A percentile compares a stretch with the other conserved stretches of the same genome.
phyloP scores from a whole-genome alignment of 345 rosid genomes.

The Clausena lansium region DNA sequence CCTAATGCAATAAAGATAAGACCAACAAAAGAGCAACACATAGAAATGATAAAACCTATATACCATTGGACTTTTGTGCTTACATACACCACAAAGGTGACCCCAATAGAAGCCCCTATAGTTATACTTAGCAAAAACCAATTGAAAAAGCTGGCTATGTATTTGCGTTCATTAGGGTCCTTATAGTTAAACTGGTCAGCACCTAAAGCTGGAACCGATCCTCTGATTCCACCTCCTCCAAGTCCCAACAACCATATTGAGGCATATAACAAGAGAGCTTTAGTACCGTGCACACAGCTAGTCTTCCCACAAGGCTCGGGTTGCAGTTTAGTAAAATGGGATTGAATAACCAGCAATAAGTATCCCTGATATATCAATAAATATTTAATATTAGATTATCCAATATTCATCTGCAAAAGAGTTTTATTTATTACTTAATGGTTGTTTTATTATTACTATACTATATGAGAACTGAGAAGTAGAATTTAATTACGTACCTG shows the following conservation, averaged over 20 bases:
- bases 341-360: conserved; percentile 26
- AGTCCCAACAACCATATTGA: conserved; percentile 24
- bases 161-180: conserved; percentile 20
- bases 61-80: conserved; percentile 25
- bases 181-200: conserved; percentile 30
- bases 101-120: conserved; percentile 28
- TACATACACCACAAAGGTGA: conserved; percentile 25
- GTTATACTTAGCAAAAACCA: conserved; percentile 33
- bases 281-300: conserved; percentile 22
- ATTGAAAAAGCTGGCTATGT: conserved; percentile 34
- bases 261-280: conserved; percentile 27
- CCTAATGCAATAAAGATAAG: conserved; percentile 23
- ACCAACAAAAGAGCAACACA: conserved; percentile 24
- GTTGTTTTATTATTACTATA: too few relatives aligned
- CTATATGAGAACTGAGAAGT: neutral
- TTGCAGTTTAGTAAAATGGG: conserved; percentile 24
- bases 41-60: conserved; percentile 21
- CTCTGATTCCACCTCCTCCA: conserved; percentile 35
- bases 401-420: too few relatives aligned
- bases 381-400: too few relatives aligned
- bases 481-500: conserved; percentile 4
- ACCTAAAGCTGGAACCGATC: conserved; percentile 28
- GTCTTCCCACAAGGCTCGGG: conserved; percentile 24
- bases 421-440: too few relatives aligned
- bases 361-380: conserved; percentile 17